Conservation (phyloP, 2,329 filamentous ascomycete genomes). For the Bipolaris oryzae region DNA sequence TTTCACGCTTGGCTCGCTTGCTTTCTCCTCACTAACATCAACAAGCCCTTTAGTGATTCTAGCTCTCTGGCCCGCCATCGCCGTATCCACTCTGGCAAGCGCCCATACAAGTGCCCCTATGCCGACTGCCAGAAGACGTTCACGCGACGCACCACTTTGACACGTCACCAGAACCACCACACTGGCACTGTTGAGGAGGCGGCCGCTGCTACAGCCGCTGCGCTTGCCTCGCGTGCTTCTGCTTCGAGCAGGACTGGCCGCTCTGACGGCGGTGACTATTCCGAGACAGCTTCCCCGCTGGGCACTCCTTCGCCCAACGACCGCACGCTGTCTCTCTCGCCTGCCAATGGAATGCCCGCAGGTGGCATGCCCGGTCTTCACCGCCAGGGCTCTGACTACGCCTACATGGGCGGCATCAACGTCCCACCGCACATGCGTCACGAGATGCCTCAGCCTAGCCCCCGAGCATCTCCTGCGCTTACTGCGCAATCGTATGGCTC, state of each 20-base stretch:
- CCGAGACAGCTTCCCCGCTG: constrained; percentile 73
- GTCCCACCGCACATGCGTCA: constrained; percentile 82
- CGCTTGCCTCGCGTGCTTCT: constrained; percentile 66
- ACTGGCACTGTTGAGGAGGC: constrained; percentile 95
- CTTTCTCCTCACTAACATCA: constrained; percentile 29
- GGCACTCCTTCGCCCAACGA: constrained; percentile 86
- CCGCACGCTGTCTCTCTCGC: constrained; percentile 78
- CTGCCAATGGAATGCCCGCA: constrained; percentile 72
- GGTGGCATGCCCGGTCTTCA: constrained; percentile 69
- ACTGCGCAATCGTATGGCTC: constrained; percentile 69
- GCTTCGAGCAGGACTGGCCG: constrained; percentile 59
- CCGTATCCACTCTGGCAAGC: constrained; percentile 91
- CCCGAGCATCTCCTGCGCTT: constrained; percentile 66
- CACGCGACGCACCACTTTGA: constrained; percentile 91
- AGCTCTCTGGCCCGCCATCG: constrained; percentile 92
- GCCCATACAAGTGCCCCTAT: constrained; percentile 96
- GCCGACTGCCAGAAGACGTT: constrained; percentile 99
- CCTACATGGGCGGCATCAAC: constrained; percentile 78
- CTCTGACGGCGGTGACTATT: constrained; percentile 74
- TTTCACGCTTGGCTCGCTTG: neutral
- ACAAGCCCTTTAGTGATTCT: constrained; percentile 91
- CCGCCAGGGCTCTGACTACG: constrained; percentile 70
- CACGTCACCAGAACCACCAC: constrained; percentile 93
- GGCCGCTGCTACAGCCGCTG: constrained; percentile 84
- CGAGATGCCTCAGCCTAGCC: constrained; percentile 74